A percentile compares a stretch with the other conserved stretches of the same genome.
Evolutionary conservation across 2,329 filamentous ascomycete species (phyloP).

Genomic region (Grosmannia huntii): DNA sequence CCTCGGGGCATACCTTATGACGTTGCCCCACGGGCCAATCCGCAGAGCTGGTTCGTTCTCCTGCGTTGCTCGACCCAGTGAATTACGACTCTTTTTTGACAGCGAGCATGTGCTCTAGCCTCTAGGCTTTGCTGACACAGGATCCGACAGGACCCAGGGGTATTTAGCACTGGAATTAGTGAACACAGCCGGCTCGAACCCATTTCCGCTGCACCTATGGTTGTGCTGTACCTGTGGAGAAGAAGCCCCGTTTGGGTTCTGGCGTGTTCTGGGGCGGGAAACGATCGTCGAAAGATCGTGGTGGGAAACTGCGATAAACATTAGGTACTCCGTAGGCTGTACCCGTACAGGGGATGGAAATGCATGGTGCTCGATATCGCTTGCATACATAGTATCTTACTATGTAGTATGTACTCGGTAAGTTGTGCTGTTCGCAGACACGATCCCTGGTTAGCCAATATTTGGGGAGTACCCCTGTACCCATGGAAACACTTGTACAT

Average conservation of each 20-base stretch:
- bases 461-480: too few species aligned
- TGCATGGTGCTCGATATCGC: too few species aligned
- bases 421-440: too few species aligned
- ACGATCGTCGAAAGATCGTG: background rate
- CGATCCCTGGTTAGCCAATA: too few species aligned
- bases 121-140: background rate
- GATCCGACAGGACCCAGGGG: background rate
- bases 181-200: background rate
- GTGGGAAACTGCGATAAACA: background rate
- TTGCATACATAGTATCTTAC: too few species aligned
- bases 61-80: too few species aligned
- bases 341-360: too few species aligned
- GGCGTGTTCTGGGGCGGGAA: conserved; percentile 1
- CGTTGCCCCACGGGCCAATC: background rate
- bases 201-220: background rate
- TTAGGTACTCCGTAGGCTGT: too few species aligned
- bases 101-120: too few species aligned
- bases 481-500: too few species aligned
- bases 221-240: background rate
- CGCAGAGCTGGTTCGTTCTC: background rate
- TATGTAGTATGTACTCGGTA: too few species aligned
- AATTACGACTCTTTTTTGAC: too few species aligned
- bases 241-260: background rate
- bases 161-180: background rate
- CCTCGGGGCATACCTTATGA: conserved; percentile 9